Base-by-base conservation (phyloP, 176 grass and related monocot genomes). In the Zea mays region DNA sequence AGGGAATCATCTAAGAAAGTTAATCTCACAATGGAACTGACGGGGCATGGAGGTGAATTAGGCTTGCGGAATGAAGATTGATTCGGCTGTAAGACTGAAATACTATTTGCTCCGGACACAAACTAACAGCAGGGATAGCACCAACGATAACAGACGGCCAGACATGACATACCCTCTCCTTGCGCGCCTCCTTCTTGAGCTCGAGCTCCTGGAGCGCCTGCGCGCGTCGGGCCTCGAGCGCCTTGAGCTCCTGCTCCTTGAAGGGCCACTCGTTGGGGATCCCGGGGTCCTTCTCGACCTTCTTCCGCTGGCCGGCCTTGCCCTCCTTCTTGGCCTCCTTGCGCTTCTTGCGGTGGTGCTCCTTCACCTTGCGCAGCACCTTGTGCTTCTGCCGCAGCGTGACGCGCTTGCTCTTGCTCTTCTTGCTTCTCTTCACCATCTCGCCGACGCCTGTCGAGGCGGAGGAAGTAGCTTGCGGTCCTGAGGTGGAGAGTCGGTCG, bases 221-320 rank as follows among this genome's bases (percentile, higher is more conserved):
- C 33, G 71, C 81, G 27, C 96, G 82, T 3, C 90, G 83, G 2
- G 57, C 79, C 83, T 99, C 96, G 13, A 98, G 91, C 9, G 88
- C 81, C 83, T 92, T 95, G 63, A 99, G 87, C 71, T 99, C 96
- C 72, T 90, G 83, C 72, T 94, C 92, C 87, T 95, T 99, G 70
- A 99, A 99, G 45, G 96, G 96, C 92, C 96, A 99, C 17, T 99
- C 90, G 79, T 95, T 95, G 67, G 90, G 96, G 76, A 99, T 99
- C 5, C 92, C 92, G 12, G 96, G 96, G 77, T 99, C 96, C 80
- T 99, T 99, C 83, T 98, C 96, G 37, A 95, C 81, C 87, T 92
- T 99, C 57, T 88, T 89, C 70, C 80, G 80, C 71, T 88, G 85
- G 67, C 68, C 90, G 1, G 62, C 61, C 74, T 54, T 89, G 74